phyloP scores from a whole-genome alignment of 202 grass and related monocot genomes.

The Elaeis oleifera region DNA sequence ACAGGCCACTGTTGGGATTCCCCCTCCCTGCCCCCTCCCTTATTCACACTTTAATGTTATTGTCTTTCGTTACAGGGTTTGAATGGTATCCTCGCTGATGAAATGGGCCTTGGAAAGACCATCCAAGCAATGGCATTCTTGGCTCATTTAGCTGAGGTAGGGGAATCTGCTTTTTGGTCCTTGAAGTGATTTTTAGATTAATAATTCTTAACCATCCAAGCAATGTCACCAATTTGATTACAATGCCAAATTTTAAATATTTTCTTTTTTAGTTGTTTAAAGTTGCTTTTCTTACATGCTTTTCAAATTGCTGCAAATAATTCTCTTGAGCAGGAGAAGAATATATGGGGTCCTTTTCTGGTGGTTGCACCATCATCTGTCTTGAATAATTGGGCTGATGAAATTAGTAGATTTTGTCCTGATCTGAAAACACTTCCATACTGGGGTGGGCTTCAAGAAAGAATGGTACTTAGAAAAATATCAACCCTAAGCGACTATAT shows the following conservation, averaged over 20 bases:
- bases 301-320: slow-evolving; percentile 5
- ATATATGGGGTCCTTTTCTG: slow-evolving; percentile 99
- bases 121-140: slow-evolving; percentile 99
- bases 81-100: slow-evolving; percentile 99
- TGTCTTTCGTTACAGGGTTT: slow-evolving; percentile 48
- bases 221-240: no score
- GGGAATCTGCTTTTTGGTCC: slow-evolving; percentile 11
- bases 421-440: slow-evolving; percentile 98
- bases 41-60: slow-evolving; percentile 17
- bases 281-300: background rate
- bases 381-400: slow-evolving; percentile 99
- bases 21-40: no score
- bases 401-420: slow-evolving; percentile 89
- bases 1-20: background rate
- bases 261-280: no score
- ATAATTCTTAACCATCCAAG: no score
- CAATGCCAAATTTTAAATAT: no score
- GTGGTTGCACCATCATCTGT: slow-evolving; percentile 98
- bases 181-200: no score
- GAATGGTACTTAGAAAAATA: slow-evolving; percentile 81
- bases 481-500: slow-evolving; percentile 96
- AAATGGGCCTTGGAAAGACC: slow-evolving; percentile 99
- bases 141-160: slow-evolving; percentile 96
- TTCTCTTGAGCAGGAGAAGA: slow-evolving; percentile 73
- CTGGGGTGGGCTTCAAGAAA: slow-evolving; percentile 71